phyloP scores from a whole-genome alignment of 2,329 filamentous ascomycete genomes.

The Trichoderma sp. region DNA sequence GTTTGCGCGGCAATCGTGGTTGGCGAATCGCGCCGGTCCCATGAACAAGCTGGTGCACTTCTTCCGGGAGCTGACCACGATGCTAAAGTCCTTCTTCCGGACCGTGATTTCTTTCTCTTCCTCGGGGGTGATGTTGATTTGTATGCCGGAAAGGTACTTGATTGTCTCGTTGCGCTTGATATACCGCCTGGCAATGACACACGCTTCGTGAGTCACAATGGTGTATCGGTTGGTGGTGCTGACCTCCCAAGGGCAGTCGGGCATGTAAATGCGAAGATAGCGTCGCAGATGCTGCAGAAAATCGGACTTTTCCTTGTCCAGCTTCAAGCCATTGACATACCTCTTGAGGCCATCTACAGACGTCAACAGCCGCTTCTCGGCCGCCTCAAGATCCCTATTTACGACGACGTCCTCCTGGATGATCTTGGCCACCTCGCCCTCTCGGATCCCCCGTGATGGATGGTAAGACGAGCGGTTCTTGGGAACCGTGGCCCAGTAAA shows the following conservation, averaged over 20 bases:
- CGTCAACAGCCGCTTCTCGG: slow-evolving; percentile 68
- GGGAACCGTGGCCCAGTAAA: slow-evolving; percentile 93
- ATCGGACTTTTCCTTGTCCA: slow-evolving; percentile 77
- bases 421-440: slow-evolving; percentile 59
- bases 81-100: slow-evolving; percentile 90
- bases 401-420: slow-evolving; percentile 67
- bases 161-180: slow-evolving; percentile 82
- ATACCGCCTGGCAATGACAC: slow-evolving; percentile 73
- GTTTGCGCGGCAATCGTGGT: slow-evolving; percentile 95
- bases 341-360: slow-evolving; percentile 68
- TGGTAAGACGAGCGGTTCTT: slow-evolving; percentile 90
- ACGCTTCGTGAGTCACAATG: slow-evolving; percentile 83
- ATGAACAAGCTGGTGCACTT: slow-evolving; percentile 91
- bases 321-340: slow-evolving; percentile 65
- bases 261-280: slow-evolving; percentile 88
- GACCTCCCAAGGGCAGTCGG: slow-evolving; percentile 93
- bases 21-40: slow-evolving; percentile 91
- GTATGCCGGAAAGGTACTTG: slow-evolving; percentile 86
- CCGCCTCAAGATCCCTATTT: slow-evolving; percentile 65
- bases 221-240: slow-evolving; percentile 90
- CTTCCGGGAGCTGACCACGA: slow-evolving; percentile 88
- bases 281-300: slow-evolving; percentile 82
- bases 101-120: slow-evolving; percentile 80
- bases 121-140: slow-evolving; percentile 87
- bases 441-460: slow-evolving; percentile 72